Conservation (phyloP, 257 asterid genomes). For the Solanum ossicruentum region DNA sequence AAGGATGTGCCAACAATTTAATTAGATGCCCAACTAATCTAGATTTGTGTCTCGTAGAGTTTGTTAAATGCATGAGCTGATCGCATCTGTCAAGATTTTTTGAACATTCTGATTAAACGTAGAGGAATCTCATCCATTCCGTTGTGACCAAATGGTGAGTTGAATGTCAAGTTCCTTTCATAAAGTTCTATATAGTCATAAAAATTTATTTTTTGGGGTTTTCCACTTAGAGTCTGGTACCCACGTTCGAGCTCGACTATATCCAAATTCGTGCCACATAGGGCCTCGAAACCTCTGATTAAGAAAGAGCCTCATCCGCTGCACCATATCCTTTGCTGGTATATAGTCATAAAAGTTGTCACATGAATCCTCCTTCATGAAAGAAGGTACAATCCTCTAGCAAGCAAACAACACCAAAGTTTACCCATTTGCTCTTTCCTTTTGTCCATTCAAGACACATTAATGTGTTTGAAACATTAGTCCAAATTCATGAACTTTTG, state of each 20-base stretch:
- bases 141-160: background rate
- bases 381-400: background rate
- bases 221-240: rapidly evolving
- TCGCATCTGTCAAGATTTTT: background rate
- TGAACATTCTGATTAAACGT: background rate
- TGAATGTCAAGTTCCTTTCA: background rate
- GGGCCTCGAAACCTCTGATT: too few relatives aligned
- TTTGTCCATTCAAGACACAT: background rate
- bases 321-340: too few relatives aligned
- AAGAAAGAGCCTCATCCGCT: too few relatives aligned
- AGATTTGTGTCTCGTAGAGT: background rate
- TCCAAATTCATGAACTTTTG: background rate
- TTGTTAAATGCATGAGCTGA: rapidly evolving
- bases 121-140: background rate
- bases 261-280: too few relatives aligned
- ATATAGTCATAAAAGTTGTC: background rate
- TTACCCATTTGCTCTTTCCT: background rate
- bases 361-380: background rate
- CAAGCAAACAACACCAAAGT: background rate
- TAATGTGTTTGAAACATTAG: background rate
- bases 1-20: background rate
- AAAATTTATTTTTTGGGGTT: background rate
- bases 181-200: background rate
- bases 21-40: background rate
- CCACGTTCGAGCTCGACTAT: too few relatives aligned